Evolutionary conservation across 2,329 filamentous ascomycete species (phyloP).

Genomic region (Pyrenophora tritici-repentis): DNA sequence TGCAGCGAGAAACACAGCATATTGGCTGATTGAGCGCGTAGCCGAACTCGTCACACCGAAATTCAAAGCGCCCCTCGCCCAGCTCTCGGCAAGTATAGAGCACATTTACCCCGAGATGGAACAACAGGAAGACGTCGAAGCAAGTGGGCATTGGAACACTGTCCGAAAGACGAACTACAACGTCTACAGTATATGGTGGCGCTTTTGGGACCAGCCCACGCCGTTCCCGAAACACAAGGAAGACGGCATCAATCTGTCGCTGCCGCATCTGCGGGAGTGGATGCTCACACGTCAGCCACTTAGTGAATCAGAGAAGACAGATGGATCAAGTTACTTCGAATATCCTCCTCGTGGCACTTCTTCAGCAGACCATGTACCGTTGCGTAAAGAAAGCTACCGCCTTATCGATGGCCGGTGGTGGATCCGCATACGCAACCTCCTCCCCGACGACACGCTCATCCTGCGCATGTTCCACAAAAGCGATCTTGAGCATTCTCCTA

Average conservation of each 20-base stretch:
- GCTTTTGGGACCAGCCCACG: conserved; percentile 17
- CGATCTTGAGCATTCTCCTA: conserved; percentile 18
- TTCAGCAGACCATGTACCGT: neutral
- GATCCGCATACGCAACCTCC: conserved; percentile 53
- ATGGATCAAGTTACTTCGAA: neutral
- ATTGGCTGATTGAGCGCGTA: conserved; percentile 55
- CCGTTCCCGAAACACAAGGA: conserved; percentile 17
- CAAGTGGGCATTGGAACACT: neutral
- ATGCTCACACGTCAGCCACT: conserved; percentile 35
- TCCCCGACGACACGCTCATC: conserved; percentile 34
- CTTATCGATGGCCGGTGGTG: conserved; percentile 64
- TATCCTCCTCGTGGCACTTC: conserved; percentile 14
- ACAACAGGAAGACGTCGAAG: conserved; percentile 1
- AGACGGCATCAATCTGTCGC: conserved; percentile 1
- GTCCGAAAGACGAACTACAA: conserved; percentile 20
- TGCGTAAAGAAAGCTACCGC: conserved; percentile 34
- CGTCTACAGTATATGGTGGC: conserved; percentile 35
- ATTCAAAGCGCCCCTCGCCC: conserved; percentile 50
- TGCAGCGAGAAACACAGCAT: conserved; percentile 41
- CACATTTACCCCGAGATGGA: conserved; percentile 49
- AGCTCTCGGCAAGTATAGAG: conserved; percentile 49
- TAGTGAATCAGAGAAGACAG: conserved; percentile 1
- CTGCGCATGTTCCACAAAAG: conserved; percentile 44
- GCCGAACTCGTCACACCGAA: conserved; percentile 56
- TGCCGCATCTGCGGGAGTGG: conserved; percentile 28